Conservation (phyloP, 2,329 filamentous ascomycete genomes). For the Erysiphe pulchra region DNA sequence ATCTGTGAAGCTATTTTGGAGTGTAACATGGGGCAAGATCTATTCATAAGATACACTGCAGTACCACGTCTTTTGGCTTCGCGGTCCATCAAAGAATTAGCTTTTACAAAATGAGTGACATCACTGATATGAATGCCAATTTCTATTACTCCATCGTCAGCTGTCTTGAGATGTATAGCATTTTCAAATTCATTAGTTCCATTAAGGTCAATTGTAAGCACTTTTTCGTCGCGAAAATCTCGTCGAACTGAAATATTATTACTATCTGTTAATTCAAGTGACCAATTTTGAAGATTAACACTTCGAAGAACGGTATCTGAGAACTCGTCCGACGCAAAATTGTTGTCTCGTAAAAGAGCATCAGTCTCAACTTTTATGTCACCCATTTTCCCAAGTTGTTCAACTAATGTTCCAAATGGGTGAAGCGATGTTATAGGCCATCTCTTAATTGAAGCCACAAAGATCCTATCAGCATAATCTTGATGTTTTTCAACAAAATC, state of each 20-base stretch:
- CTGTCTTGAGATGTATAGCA: slow-evolving; percentile 72
- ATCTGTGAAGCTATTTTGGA: slow-evolving; percentile 46
- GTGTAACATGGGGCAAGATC: slow-evolving; percentile 61
- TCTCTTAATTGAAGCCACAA: slow-evolving; percentile 95
- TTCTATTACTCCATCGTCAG: slow-evolving; percentile 66
- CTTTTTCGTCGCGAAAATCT: slow-evolving; percentile 71
- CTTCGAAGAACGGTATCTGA: slow-evolving; percentile 88
- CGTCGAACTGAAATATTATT: slow-evolving; percentile 46
- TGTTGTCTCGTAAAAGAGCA: slow-evolving; percentile 89
- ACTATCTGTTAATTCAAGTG: slow-evolving; percentile 60
- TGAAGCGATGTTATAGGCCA: slow-evolving; percentile 99
- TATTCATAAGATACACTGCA: slow-evolving; percentile 77
- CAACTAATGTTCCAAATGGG: slow-evolving; percentile 89
- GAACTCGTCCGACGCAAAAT: slow-evolving; percentile 93
- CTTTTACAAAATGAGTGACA: slow-evolving; percentile 89
- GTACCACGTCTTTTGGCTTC: slow-evolving; percentile 97
- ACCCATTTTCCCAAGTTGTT: slow-evolving; percentile 92
- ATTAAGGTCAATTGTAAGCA: slow-evolving; percentile 80
- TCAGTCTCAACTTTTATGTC: slow-evolving; percentile 95
- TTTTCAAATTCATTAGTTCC: slow-evolving; percentile 74
- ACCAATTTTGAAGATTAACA: slow-evolving; percentile 81
- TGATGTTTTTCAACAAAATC: slow-evolving; percentile 98
- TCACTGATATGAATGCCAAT: slow-evolving; percentile 90
- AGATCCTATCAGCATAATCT: slow-evolving; percentile 91
- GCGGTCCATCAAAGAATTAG: slow-evolving; percentile 80